These are phyloP conservation scores for Coemansia sp. DNA, from an alignment of 192 early-diverging fungal genomes.

Conservation along the genomic window DNA sequence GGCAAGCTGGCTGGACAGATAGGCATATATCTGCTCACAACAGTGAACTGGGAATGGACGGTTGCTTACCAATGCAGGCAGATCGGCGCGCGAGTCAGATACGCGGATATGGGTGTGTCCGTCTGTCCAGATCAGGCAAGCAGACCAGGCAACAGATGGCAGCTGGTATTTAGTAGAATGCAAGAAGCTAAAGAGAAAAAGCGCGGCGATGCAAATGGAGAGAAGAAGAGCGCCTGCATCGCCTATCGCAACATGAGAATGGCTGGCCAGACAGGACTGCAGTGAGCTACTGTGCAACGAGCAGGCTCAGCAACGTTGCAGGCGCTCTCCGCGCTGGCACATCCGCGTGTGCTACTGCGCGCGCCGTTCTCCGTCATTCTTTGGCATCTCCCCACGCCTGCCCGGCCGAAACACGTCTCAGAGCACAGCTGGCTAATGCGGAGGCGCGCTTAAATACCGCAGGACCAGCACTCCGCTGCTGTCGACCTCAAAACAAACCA, in stretches of 20 bases:
- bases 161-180: background rate
- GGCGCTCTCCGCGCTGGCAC: conserved; percentile 20
- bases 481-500: conserved; percentile 28
- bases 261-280: background rate
- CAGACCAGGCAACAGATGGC: background rate
- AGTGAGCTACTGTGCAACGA: background rate
- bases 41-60: background rate
- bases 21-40: background rate
- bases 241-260: background rate
- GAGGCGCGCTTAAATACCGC: conserved; percentile 9
- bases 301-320: conserved; percentile 17
- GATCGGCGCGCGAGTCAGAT: conserved; percentile 5
- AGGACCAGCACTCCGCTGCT: conserved; percentile 22
- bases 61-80: conserved; percentile 2
- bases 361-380: conserved; percentile 8
- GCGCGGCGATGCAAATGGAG: background rate
- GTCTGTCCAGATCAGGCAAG: background rate
- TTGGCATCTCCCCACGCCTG: background rate
- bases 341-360: conserved; percentile 15
- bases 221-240: background rate
- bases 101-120: background rate
- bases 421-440: background rate
- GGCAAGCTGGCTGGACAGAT: background rate
- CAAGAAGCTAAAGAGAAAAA: background rate
- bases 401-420: conserved; percentile 5